Conservation (phyloP, 257 asterid species). For the Anisodus acutangulus region DNA sequence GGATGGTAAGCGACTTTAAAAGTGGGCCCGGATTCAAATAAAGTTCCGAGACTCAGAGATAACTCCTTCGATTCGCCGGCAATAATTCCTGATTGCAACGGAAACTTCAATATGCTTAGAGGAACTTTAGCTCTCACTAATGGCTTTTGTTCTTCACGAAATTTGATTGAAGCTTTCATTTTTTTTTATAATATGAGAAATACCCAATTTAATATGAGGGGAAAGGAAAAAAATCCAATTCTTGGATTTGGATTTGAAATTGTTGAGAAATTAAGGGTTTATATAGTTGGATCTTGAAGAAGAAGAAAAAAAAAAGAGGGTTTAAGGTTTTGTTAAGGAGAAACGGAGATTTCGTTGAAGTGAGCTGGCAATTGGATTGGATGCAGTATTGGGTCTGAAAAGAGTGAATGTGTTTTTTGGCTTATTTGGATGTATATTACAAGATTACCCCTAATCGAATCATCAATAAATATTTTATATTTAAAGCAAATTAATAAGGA, state of each 20-base stretch:
- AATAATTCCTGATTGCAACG: conserved; percentile 79
- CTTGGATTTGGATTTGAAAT: not conserved
- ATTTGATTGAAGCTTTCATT: conserved; percentile 96
- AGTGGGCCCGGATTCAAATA: conserved; percentile 75
- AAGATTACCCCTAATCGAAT: conserved; percentile 16
- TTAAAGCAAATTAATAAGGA: not conserved
- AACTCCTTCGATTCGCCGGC: conserved; percentile 87
- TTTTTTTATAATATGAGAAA: not conserved
- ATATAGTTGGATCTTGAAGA: conserved; percentile 8
- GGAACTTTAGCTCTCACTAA: conserved; percentile 86
- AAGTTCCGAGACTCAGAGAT: conserved; percentile 66
- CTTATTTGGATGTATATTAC: not conserved
- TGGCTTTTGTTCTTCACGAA: conserved; percentile 87
- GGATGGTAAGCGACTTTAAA: conserved; percentile 79
- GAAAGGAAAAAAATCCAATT: not conserved
- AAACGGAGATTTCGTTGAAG: conserved; percentile 18
- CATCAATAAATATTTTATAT: not conserved
- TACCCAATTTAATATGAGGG: not conserved
- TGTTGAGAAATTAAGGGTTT: not conserved
- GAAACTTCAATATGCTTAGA: conserved; percentile 62
- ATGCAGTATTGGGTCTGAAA: not conserved
- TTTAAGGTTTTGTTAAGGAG: not conserved
- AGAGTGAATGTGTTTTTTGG: not conserved
- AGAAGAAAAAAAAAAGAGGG: no score
- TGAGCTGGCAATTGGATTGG: conserved; percentile 10